These are phyloP conservation scores for Arctium minus DNA, from an alignment of 129 eudicot genomes.

Conservation along the genomic window DNA sequence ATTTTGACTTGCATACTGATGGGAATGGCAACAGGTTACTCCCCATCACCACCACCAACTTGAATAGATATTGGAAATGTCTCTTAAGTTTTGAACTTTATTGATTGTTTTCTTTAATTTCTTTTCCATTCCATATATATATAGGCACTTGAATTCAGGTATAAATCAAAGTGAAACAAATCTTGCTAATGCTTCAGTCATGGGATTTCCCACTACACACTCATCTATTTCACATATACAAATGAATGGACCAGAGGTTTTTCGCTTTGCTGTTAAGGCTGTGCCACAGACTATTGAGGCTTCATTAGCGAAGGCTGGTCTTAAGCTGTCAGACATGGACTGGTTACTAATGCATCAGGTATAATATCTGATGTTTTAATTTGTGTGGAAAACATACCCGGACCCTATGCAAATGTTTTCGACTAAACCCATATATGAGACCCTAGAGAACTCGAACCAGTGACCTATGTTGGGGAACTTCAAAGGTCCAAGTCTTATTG, in stretches of 20 bases:
- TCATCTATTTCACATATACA: slow-evolving; percentile 53
- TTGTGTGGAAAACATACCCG: too few species aligned
- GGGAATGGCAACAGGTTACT: slow-evolving; percentile 65
- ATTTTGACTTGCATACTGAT: slow-evolving; percentile 81
- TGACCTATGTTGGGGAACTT: too few species aligned
- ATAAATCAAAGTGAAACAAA: slow-evolving; percentile 31
- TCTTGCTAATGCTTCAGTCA: slow-evolving; percentile 37
- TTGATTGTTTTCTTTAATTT: neutral
- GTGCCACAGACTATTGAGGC: slow-evolving; percentile 71
- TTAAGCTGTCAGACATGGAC: slow-evolving; percentile 57
- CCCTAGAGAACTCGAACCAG: too few species aligned
- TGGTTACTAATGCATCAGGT: slow-evolving; percentile 93
- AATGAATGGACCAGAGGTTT: slow-evolving; percentile 87
- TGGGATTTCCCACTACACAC: slow-evolving; percentile 45
- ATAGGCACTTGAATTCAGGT: slow-evolving; percentile 56
- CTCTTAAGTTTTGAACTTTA: neutral
- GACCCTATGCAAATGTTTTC: too few species aligned
- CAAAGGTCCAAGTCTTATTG: too few species aligned
- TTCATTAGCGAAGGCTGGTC: slow-evolving; percentile 69
- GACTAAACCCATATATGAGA: too few species aligned
- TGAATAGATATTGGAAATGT: neutral
- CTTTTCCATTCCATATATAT: neutral
- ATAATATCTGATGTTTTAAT: neutral
- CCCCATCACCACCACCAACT: neutral
- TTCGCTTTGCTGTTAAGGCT: slow-evolving; percentile 66